A percentile compares a stretch with the other conserved stretches of the same genome.
These are phyloP conservation scores for Benincasa hispida DNA, from an alignment of 306 rosid species.

Conservation along the genomic window DNA sequence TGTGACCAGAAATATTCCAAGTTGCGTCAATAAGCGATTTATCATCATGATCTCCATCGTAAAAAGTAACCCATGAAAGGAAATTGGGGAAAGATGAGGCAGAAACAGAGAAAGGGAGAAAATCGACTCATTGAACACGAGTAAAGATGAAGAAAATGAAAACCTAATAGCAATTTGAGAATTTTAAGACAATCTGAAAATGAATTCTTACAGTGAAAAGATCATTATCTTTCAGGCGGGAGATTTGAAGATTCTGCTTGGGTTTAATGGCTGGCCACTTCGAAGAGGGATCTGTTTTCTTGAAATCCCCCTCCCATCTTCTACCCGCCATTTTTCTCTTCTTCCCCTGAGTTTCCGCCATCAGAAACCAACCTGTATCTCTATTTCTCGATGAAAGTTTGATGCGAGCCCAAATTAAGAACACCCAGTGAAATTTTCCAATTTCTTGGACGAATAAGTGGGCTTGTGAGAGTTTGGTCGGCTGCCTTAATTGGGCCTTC, in stretches of 20 bases:
- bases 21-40: background rate
- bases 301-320: constrained; percentile 23
- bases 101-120: background rate
- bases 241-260: constrained; percentile 47
- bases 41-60: background rate
- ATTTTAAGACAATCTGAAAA: background rate
- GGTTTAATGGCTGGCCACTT: constrained; percentile 73
- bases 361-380: background rate
- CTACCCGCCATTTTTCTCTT: constrained; percentile 63
- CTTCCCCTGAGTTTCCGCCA: constrained; percentile 25
- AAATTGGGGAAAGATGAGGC: background rate
- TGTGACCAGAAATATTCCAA: background rate
- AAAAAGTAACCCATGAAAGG: background rate
- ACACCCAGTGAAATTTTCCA: too few species aligned
- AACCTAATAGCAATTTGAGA: background rate
- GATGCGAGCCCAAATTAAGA: background rate
- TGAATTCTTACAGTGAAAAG: constrained; percentile 55
- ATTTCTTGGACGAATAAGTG: background rate
- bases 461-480: background rate
- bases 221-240: constrained; percentile 43
- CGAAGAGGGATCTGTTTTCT: constrained; percentile 11
- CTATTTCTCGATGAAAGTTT: background rate
- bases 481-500: background rate
- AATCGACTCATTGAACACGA: background rate
- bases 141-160: background rate